Conservation (phyloP, 2,329 filamentous ascomycete species). For the Atkinsonella hypoxylon region DNA sequence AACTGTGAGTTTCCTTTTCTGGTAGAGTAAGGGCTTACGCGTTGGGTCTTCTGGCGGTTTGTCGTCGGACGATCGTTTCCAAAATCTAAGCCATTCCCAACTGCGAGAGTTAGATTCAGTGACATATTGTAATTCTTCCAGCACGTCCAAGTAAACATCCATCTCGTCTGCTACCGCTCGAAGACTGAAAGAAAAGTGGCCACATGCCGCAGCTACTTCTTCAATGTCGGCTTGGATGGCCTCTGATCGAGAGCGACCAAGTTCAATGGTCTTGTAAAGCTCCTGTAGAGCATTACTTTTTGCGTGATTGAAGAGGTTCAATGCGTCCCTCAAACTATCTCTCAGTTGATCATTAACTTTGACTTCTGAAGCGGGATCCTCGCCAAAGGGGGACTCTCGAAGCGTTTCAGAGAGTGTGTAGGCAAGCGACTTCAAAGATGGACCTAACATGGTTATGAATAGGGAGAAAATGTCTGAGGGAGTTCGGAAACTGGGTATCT, state of each 20-base stretch:
- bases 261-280: constrained; percentile 69
- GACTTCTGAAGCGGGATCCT: constrained; percentile 55
- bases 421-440: constrained; percentile 92
- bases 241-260: constrained; percentile 54
- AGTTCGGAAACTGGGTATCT: constrained; percentile 34
- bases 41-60: constrained; percentile 28
- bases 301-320: constrained; percentile 65
- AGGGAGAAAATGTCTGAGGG: constrained; percentile 81
- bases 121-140: constrained; percentile 72
- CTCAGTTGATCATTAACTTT: constrained; percentile 69
- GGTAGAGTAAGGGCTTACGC: constrained; percentile 26
- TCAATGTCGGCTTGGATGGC: constrained; percentile 87
- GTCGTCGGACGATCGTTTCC: constrained; percentile 30
- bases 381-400: constrained; percentile 71
- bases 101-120: constrained; percentile 49
- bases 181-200: constrained; percentile 88
- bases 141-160: constrained; percentile 65
- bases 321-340: constrained; percentile 67
- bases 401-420: constrained; percentile 84
- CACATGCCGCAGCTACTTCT: constrained; percentile 94
- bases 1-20: constrained; percentile 26
- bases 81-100: constrained; percentile 83
- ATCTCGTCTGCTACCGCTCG: constrained; percentile 87
- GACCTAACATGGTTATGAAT: constrained; percentile 80
- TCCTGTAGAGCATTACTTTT: constrained; percentile 64